phyloP scores from a whole-genome alignment of 2,329 filamentous ascomycete genomes.

The Aureobasidium sp. region DNA sequence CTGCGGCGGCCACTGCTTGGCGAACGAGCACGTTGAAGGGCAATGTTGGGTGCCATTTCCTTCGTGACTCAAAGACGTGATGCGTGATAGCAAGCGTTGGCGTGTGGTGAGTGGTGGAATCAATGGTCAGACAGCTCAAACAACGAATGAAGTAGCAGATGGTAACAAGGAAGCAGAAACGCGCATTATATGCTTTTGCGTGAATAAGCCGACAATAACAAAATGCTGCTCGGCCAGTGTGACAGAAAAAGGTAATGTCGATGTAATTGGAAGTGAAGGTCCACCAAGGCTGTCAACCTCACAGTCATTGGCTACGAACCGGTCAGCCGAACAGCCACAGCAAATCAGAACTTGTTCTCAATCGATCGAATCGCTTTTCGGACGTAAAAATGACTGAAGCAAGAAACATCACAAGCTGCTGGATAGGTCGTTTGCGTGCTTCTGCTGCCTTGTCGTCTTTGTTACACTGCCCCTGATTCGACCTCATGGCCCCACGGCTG shows the following conservation, averaged over 20 bases:
- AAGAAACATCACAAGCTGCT: constrained; percentile 1
- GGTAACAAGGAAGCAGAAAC: not conserved
- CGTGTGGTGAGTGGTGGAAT: constrained; percentile 7
- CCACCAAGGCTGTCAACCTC: not conserved
- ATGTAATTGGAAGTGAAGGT: not conserved
- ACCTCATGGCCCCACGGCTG: constrained; percentile 9
- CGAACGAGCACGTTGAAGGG: not conserved
- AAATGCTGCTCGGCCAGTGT: not conserved
- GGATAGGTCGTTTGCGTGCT: not conserved
- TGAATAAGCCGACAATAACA: not conserved
- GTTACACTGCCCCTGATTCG: constrained; percentile 4
- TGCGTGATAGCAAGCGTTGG: constrained; percentile 7
- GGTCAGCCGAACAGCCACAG: constrained; percentile 4
- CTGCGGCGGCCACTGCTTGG: not conserved
- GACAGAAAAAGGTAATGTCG: constrained; percentile 3
- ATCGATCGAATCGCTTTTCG: not conserved
- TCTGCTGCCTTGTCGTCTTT: not conserved
- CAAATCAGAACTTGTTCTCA: not conserved
- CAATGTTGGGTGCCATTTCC: constrained; percentile 6
- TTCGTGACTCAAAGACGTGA: not conserved
- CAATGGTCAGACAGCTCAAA: not conserved
- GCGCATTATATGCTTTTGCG: not conserved
- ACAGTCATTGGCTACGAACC: not conserved
- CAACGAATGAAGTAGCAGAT: not conserved
- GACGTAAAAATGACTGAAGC: not conserved